Base-by-base conservation (phyloP, 139 green algal species). In the Chlorella sp. region DNA sequence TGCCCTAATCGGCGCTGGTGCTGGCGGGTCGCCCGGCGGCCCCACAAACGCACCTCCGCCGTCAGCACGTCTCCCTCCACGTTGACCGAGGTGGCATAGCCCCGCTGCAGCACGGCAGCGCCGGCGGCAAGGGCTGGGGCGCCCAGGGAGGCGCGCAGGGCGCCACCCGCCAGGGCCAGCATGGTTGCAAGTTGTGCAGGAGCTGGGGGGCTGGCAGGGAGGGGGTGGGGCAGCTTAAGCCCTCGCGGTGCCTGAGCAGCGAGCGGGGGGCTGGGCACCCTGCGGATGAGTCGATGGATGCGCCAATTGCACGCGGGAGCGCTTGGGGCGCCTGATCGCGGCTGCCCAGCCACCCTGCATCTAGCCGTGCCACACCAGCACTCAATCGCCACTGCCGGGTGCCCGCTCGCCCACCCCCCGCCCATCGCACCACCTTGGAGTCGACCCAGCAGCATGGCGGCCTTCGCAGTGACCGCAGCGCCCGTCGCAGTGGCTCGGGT, bases 41-140 rank as follows among this genome's bases (percentile, higher is more conserved):
- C 51, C 51, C 51, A 60, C 51, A 60, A 60, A 51, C 79, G 17
- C 60, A 89, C 86, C 86, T 89, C 80, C 3, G 87, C 86, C 3
- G 80, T 89, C 28, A 89, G 32, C 17, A 63, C 81, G 25, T 89
- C 86, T 11, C 84, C 74, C 11, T 88, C 84, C 13, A 80, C 57
- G 21, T 18, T 39, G 56, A 38, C 68, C 25, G 34, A 11, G 0
- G 56, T 34, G 11, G 47, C 65, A 28, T 69, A 55, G 30, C 65
- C 80, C 21, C 80, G 63, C 79, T 84, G 79, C 64, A 39, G 39
- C 21, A n/a, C 79, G 23, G n/a, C 41, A 20, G 36, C 69, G 15
- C 51, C 51, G 51, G 51, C 51, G 21, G 51, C 13, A 9, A 60
- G 51, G 9, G 12, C 51, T 15, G 12, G 12, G 51, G 51, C 51